A percentile compares a stretch with the other conserved stretches of the same genome.
phyloP scores from a whole-genome alignment of 2,329 filamentous ascomycete genomes.

The Neofusicoccum sp. region DNA sequence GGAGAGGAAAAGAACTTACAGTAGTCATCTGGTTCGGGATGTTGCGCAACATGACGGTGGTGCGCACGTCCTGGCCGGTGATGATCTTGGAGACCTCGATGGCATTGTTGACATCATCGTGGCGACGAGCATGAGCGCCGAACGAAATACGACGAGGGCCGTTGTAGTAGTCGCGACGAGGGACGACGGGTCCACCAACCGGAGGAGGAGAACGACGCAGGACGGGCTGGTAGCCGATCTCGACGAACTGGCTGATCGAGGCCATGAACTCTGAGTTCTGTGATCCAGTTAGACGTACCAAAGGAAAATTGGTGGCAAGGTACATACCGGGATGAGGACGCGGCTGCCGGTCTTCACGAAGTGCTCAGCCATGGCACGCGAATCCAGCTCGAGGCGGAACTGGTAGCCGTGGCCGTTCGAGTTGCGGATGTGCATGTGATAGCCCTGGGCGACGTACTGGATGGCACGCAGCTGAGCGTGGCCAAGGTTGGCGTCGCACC shows the following conservation, averaged over 20 bases:
- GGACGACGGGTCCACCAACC: slow-evolving; percentile 14
- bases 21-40: slow-evolving; percentile 86
- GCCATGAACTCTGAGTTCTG: background rate
- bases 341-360: background rate
- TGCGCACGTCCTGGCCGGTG: slow-evolving; percentile 49
- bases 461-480: slow-evolving; percentile 22
- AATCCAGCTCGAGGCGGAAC: slow-evolving; percentile 34
- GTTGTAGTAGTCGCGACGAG: slow-evolving; percentile 22
- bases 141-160: slow-evolving; percentile 2
- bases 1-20: slow-evolving; percentile 32
- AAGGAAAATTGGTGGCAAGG: slow-evolving; percentile 15
- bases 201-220: background rate
- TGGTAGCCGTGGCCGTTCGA: slow-evolving; percentile 21
- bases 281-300: slow-evolving; percentile 14
- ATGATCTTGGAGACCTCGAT: slow-evolving; percentile 39
- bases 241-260: background rate
- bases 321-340: slow-evolving; percentile 25
- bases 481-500: slow-evolving; percentile 23
- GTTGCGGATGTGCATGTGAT: slow-evolving; percentile 21
- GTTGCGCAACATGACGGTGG: slow-evolving; percentile 84
- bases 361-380: slow-evolving; percentile 14
- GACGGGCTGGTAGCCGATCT: background rate
- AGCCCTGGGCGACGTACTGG: background rate
- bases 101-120: slow-evolving; percentile 31
- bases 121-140: background rate